Conservation (phyloP, 805 yeast species). For the Wickerhamiella kazuoi region DNA sequence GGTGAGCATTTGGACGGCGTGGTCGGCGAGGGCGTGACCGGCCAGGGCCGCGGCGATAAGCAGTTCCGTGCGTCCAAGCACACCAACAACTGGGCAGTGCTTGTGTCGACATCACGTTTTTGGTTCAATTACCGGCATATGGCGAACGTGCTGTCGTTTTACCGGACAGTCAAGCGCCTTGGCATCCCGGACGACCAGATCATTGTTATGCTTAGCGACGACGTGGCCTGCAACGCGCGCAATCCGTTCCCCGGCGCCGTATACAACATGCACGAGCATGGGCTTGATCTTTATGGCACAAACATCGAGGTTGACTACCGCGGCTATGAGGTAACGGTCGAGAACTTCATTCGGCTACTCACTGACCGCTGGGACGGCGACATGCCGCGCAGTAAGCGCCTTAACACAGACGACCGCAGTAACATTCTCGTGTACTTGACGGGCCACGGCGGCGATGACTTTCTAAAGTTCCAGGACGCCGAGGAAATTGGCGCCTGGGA, state of each 20-base stretch:
- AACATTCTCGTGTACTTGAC: slow-evolving; percentile 90
- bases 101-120: slow-evolving; percentile 88
- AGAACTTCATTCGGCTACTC: slow-evolving; percentile 75
- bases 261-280: slow-evolving; percentile 83
- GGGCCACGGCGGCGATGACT: slow-evolving; percentile 98
- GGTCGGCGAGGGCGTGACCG: not conserved
- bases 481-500: slow-evolving; percentile 93
- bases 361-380: slow-evolving; percentile 94
- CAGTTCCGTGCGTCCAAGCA: slow-evolving; percentile 21
- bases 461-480: slow-evolving; percentile 93
- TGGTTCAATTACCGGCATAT: slow-evolving; percentile 98
- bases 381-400: slow-evolving; percentile 80
- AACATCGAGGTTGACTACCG: slow-evolving; percentile 90
- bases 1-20: not conserved
- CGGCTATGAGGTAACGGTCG: slow-evolving; percentile 97
- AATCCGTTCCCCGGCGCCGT: slow-evolving; percentile 93
- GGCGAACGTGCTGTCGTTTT: slow-evolving; percentile 89
- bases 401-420: slow-evolving; percentile 83
- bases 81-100: slow-evolving; percentile 69
- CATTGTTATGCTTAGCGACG: slow-evolving; percentile 89
- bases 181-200: slow-evolving; percentile 98
- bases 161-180: slow-evolving; percentile 83
- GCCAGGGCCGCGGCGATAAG: not conserved
- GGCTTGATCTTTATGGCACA: slow-evolving; percentile 83
- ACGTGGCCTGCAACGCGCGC: slow-evolving; percentile 90